These are phyloP conservation scores for Cordyceps militaris DNA, from an alignment of 2,329 filamentous ascomycete species.

Conservation along the genomic window DNA sequence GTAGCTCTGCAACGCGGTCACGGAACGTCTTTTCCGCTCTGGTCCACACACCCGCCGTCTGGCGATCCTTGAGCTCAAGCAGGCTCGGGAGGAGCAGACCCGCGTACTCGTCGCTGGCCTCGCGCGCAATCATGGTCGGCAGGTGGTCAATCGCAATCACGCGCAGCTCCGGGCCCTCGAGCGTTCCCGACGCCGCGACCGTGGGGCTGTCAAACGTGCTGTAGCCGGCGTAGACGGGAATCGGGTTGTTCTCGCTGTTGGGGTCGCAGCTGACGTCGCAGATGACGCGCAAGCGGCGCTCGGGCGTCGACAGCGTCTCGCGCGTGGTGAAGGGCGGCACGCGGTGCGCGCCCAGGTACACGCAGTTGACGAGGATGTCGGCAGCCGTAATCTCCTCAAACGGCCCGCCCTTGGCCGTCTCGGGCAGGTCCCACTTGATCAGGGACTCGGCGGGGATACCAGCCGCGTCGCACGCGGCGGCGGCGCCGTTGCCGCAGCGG, in stretches of 20 bases:
- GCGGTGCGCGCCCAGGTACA: conserved; percentile 55
- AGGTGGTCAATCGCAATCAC: conserved; percentile 83
- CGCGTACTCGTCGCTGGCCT: conserved; percentile 78
- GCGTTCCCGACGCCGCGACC: conserved; percentile 56
- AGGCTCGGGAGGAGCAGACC: conserved; percentile 67
- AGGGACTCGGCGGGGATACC: conserved; percentile 49
- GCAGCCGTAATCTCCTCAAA: conserved; percentile 67
- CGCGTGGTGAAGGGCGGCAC: conserved; percentile 64
- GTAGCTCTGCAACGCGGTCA: conserved; percentile 38
- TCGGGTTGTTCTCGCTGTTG: conserved; percentile 57
- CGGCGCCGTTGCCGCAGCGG: conserved; percentile 77
- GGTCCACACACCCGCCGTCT: conserved; percentile 66
- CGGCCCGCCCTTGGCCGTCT: conserved; percentile 65
- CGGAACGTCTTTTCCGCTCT: conserved; percentile 74
- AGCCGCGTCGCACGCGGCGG: conserved; percentile 68
- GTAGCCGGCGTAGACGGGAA: conserved; percentile 72
- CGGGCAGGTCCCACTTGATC: conserved; percentile 63
- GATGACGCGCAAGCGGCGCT: conserved; percentile 67
- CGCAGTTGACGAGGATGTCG: conserved; percentile 77
- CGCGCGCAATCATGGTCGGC: conserved; percentile 70
- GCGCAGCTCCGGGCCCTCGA: conserved; percentile 52
- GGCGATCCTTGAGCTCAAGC: conserved; percentile 65
- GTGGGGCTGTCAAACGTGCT: conserved; percentile 81
- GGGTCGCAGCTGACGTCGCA: conserved; percentile 71
- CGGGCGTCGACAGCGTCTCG: conserved; percentile 48